Evolutionary conservation across 306 rosid genomes (phyloP), one percentile per base, ranked within the genome.

Genomic region (Lithocarpus polystachyus): DNA sequence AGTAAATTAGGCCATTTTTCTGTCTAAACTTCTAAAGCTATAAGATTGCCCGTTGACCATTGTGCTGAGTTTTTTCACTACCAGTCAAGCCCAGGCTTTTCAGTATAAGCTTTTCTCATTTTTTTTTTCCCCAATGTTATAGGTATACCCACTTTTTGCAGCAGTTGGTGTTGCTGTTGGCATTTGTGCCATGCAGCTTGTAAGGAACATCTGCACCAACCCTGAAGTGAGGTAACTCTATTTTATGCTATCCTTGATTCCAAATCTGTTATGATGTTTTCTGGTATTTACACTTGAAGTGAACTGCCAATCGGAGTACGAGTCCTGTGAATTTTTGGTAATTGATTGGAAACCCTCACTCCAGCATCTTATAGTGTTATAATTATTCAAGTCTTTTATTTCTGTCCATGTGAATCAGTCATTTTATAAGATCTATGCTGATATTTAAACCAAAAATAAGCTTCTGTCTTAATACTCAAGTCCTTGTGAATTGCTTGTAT

Each of bases 131-230:
- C 61, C 3, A 48, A 14, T 56, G 53, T 67, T 62, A 75, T 74
- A 95, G 99, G 99, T 92, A 5, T 95, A 87, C 81, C 99, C 99
- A 4, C 92, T 95, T 71, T 89, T 92, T 62, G 96, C 92, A 9
- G 35, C 98, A 0, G 89, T 86, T 40, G 96, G 98, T n/a, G 84
- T 81, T 7, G 98, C 96, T 65, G 94, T 95, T 73, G 94, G 94
- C 61, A 84, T 95, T 73, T 95, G 99, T 53, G 96, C 78, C 7
- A 85, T 91, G 94, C 98, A 92, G 74, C 98, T 95, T 45, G 52
- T 92, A 8, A 90, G 99, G 83, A 95, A 95, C 51, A 90, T 95
- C 74, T 22, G 72, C 82, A 71, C 79, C 76, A 95, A 95, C 77
- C 98, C 98, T 70, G 99, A 92, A 86, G 99, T 95, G 82, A 92